Evolutionary conservation across 2,329 filamentous ascomycete species (phyloP).

Genomic region (Aspergillus sclerotialis): DNA sequence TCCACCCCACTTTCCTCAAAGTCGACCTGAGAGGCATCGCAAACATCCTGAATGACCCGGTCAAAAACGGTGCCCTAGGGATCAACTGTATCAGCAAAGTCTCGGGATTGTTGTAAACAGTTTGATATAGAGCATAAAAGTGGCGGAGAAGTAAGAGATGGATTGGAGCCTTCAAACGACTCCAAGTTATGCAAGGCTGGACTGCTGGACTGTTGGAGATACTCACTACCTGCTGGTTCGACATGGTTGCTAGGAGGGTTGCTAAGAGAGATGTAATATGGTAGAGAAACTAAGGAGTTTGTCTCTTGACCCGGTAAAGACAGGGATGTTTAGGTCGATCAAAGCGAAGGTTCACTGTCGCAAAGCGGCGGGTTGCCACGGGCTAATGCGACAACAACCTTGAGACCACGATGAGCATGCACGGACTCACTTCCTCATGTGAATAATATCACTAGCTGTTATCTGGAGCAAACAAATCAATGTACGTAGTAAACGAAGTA

Average conservation of each 20-base stretch:
- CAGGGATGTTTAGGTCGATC: slow-evolving; percentile 7
- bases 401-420: no score
- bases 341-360: slow-evolving; percentile 9
- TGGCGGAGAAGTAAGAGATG: slow-evolving; percentile 3
- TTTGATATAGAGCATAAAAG: slow-evolving; percentile 3
- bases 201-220: no score
- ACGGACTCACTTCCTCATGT: no score
- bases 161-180: slow-evolving; percentile 15
- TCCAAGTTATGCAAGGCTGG: slow-evolving; percentile 14
- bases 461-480: no score
- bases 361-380: slow-evolving; percentile 14
- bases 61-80: slow-evolving; percentile 69
- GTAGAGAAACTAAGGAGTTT: slow-evolving; percentile 1
- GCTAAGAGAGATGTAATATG: slow-evolving; percentile 2
- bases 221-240: slow-evolving; percentile 45
- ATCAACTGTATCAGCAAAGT: slow-evolving; percentile 21
- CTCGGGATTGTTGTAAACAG: no score
- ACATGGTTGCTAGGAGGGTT: slow-evolving; percentile 28
- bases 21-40: slow-evolving; percentile 83
- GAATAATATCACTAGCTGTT: no score
- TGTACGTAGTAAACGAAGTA: no score
- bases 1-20: slow-evolving; percentile 96
- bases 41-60: slow-evolving; percentile 88
- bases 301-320: not conserved
- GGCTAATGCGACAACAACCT: slow-evolving; percentile 12